Evolutionary conservation across 2,329 filamentous ascomycete species (phyloP).

Genomic region (Apiospora malaysiana): DNA sequence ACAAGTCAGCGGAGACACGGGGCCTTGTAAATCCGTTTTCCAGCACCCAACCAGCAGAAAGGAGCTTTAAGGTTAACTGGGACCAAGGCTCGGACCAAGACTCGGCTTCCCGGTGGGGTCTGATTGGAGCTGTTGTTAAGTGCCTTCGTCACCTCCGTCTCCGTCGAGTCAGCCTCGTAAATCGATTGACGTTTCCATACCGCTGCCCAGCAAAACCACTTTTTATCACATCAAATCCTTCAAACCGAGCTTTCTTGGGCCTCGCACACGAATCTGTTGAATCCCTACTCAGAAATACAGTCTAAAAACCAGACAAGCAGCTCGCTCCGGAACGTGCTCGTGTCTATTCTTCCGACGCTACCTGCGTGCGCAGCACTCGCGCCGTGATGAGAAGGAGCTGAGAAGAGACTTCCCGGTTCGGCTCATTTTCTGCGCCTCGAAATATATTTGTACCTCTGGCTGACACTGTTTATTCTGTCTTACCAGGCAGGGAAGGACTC

Average conservation of each 20-base stretch:
- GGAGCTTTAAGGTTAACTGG: not conserved
- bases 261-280: not conserved
- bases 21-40: not conserved
- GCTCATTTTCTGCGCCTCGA: slow-evolving; percentile 40
- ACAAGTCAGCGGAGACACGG: not conserved
- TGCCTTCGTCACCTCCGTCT: slow-evolving; percentile 7
- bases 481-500: slow-evolving; percentile 34
- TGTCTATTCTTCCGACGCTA: slow-evolving; percentile 16
- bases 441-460: slow-evolving; percentile 32
- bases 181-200: slow-evolving; percentile 11
- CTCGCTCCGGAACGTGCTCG: slow-evolving; percentile 16
- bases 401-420: slow-evolving; percentile 43
- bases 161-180: slow-evolving; percentile 18
- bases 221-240: not conserved
- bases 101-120: not conserved
- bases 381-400: slow-evolving; percentile 36
- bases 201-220: not conserved
- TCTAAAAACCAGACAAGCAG: not conserved
- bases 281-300: not conserved
- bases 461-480: slow-evolving; percentile 35
- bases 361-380: slow-evolving; percentile 24
- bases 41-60: not conserved
- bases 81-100: not conserved
- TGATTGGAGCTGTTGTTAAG: not conserved
- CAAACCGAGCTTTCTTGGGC: not conserved